Percentiles rank a stretch among this genome's conserved stretches.
These are phyloP conservation scores for Cadophora malorum DNA, from an alignment of 2,329 filamentous ascomycete species.

Conservation along the genomic window DNA sequence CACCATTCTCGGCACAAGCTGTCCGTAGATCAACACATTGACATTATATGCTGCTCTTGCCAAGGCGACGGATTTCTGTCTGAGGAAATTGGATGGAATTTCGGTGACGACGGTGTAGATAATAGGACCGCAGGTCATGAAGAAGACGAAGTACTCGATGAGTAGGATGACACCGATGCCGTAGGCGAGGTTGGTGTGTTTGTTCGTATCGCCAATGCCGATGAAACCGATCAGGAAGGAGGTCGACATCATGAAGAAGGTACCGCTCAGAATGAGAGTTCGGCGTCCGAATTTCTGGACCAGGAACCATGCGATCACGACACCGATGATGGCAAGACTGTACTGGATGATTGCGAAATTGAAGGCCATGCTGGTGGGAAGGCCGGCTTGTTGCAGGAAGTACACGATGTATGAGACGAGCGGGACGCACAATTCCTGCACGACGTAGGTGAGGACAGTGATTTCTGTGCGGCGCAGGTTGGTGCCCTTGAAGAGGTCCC, in stretches of 20 bases:
- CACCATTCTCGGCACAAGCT: slow-evolving; percentile 20
- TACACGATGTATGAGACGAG: slow-evolving; percentile 15
- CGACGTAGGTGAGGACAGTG: slow-evolving; percentile 7
- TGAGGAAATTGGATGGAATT: slow-evolving; percentile 17
- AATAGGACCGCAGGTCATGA: slow-evolving; percentile 22
- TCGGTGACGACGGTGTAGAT: slow-evolving; percentile 24
- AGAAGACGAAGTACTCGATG: slow-evolving; percentile 25
- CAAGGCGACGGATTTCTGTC: background rate
- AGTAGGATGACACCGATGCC: slow-evolving; percentile 18
- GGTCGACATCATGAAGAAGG: slow-evolving; percentile 17
- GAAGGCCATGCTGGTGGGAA: slow-evolving; percentile 17
- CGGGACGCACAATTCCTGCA: slow-evolving; percentile 17
- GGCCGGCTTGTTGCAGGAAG: slow-evolving; percentile 17
- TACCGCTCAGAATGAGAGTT: slow-evolving; percentile 17
- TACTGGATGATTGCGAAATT: slow-evolving; percentile 23
- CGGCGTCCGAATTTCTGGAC: slow-evolving; percentile 9
- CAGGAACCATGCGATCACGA: slow-evolving; percentile 18
- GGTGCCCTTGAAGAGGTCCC: slow-evolving; percentile 54
- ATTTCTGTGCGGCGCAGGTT: slow-evolving; percentile 58
- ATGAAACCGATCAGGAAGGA: slow-evolving; percentile 18
- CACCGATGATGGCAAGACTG: slow-evolving; percentile 14
- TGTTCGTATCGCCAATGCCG: slow-evolving; percentile 12
- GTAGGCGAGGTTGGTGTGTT: slow-evolving; percentile 18
- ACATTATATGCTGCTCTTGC: slow-evolving; percentile 16
- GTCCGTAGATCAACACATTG: slow-evolving; percentile 18